A percentile compares a stretch with the other conserved stretches of the same genome.
phyloP scores from a whole-genome alignment of 805 yeast genomes.

The Candida tibetensis region DNA sequence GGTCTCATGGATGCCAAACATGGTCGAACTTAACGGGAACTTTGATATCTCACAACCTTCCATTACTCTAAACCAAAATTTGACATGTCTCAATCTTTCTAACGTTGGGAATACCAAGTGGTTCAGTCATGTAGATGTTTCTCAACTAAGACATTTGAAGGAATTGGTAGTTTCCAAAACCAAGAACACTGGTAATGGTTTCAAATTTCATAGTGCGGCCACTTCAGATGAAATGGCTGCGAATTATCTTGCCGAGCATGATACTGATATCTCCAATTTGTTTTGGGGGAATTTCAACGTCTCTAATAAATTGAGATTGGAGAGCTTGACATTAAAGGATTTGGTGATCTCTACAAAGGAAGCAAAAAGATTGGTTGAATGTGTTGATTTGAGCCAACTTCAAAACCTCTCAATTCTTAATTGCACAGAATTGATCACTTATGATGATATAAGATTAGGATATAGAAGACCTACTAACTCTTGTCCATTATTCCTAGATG shows the following conservation, averaged over 20 bases:
- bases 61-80: not conserved
- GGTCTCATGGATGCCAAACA: not conserved
- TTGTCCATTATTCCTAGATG: slow-evolving; percentile 1
- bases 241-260: not conserved
- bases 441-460: not conserved
- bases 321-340: slow-evolving; percentile 2
- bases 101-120: slow-evolving; percentile 2
- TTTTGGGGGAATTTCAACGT: not conserved
- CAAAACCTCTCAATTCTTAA: slow-evolving; percentile 2
- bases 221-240: not conserved
- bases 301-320: not conserved
- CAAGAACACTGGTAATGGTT: not conserved
- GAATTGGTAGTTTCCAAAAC: slow-evolving; percentile 6
- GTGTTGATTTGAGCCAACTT: not conserved
- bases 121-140: not conserved
- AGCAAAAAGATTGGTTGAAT: not conserved
- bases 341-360: slow-evolving; percentile 1
- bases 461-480: not conserved
- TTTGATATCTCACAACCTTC: not conserved
- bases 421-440: slow-evolving; percentile 1
- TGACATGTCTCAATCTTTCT: slow-evolving; percentile 4
- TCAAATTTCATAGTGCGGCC: slow-evolving; percentile 1
- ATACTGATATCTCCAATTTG: not conserved
- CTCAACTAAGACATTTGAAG: not conserved
- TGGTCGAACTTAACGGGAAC: slow-evolving; percentile 7